Conservation (phyloP, 345 rosid genomes). For the Salix purpurea region DNA sequence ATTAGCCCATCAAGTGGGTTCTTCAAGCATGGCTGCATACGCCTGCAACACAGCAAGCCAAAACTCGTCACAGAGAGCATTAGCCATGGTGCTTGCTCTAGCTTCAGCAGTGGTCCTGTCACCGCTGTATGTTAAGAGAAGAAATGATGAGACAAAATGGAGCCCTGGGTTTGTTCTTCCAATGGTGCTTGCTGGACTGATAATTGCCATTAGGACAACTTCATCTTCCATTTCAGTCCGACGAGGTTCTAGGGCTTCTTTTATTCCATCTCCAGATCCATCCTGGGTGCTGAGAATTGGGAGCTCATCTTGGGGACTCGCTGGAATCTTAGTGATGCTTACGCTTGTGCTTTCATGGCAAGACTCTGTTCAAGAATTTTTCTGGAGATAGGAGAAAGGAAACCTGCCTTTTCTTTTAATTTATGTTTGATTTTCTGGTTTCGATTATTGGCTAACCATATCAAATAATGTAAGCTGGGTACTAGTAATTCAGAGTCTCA, state of each 20-base stretch:
- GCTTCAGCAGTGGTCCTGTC: slow-evolving; percentile 44
- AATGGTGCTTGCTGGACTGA: slow-evolving; percentile 47
- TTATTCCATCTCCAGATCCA: slow-evolving; percentile 40
- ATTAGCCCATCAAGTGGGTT: neutral
- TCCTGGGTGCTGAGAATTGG: slow-evolving; percentile 55
- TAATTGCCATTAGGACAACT: slow-evolving; percentile 50
- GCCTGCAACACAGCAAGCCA: neutral
- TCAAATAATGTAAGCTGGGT: no score
- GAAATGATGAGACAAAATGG: slow-evolving; percentile 33
- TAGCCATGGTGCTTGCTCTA: slow-evolving; percentile 60
- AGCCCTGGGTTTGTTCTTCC: slow-evolving; percentile 54
- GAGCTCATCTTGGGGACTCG: slow-evolving; percentile 58
- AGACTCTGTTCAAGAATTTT: slow-evolving; percentile 47
- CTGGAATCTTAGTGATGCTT: slow-evolving; percentile 50
- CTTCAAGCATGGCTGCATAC: slow-evolving; percentile 29
- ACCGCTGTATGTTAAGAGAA: slow-evolving; percentile 35
- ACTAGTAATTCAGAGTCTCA: no score
- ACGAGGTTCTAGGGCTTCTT: slow-evolving; percentile 10
- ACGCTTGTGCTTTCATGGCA: slow-evolving; percentile 58
- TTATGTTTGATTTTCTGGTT: no score
- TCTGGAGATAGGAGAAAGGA: slow-evolving; percentile 33
- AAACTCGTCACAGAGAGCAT: slow-evolving; percentile 43
- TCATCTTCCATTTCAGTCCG: slow-evolving; percentile 15
- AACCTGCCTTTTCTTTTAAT: neutral
- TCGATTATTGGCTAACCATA: no score